Evolutionary conservation across 192 early-diverging fungal genomes (phyloP).

Genomic region (Lobulomyces angularis): DNA sequence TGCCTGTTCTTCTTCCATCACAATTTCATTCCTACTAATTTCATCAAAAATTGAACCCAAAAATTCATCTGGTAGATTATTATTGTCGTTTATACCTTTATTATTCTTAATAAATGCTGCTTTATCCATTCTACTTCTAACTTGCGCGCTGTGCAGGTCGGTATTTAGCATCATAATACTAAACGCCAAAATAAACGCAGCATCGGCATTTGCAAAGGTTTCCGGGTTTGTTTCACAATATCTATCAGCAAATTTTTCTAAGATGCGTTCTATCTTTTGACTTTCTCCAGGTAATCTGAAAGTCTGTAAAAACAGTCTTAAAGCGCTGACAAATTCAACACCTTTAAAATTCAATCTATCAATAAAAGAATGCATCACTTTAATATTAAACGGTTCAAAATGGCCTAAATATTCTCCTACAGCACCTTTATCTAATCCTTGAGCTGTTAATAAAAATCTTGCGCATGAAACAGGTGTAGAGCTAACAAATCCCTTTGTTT

Average conservation of each 20-base stretch:
- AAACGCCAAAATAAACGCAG: conserved; percentile 48
- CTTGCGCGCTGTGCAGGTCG: conserved; percentile 41
- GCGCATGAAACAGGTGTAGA: conserved; percentile 26
- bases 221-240: conserved; percentile 49
- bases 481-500: conserved; percentile 32
- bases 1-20: conserved; percentile 80
- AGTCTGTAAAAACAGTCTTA: conserved; percentile 41
- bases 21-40: conserved; percentile 74
- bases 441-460: conserved; percentile 27
- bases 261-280: conserved; percentile 53
- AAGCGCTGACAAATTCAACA: conserved; percentile 39
- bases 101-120: conserved; percentile 48
- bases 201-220: conserved; percentile 47
- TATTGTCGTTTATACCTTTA: conserved; percentile 78
- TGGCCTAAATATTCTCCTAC: conserved; percentile 51
- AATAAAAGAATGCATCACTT: conserved; percentile 49
- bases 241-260: conserved; percentile 59
- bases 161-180: conserved; percentile 57
- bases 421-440: conserved; percentile 33
- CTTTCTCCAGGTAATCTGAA: conserved; percentile 53
- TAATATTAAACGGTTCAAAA: conserved; percentile 31
- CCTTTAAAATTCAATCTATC: conserved; percentile 41
- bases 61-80: conserved; percentile 59
- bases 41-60: conserved; percentile 70
- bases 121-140: conserved; percentile 50